phyloP scores from a whole-genome alignment of 352 stramenopile genomes.

The Globisporangium polare region DNA sequence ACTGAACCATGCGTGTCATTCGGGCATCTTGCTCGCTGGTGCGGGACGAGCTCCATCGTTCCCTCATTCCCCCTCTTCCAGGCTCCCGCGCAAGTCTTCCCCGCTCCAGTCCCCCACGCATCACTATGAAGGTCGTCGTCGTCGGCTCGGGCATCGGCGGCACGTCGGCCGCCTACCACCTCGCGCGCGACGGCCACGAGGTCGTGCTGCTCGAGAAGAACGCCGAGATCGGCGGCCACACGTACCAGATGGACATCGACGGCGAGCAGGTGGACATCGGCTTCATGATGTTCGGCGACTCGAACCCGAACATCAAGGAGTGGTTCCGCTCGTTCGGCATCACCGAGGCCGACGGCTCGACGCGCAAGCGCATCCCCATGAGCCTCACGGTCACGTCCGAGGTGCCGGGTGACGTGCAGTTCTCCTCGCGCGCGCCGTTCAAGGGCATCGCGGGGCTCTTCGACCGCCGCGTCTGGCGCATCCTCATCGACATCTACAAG shows the following conservation, averaged over 20 bases:
- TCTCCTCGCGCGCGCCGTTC: constrained; percentile 81
- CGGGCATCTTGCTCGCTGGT: not conserved
- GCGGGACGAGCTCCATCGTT: not conserved
- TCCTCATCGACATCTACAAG: constrained; percentile 84
- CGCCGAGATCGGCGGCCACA: constrained; percentile 73
- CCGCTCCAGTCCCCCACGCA: not conserved
- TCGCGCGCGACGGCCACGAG: constrained; percentile 82
- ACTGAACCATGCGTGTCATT: not conserved
- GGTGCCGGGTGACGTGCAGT: constrained; percentile 75
- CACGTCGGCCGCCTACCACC: constrained; percentile 79
- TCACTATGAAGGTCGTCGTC: constrained; percentile 79
- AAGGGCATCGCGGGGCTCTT: constrained; percentile 64
- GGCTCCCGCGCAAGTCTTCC: constrained; percentile 7
- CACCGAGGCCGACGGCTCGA: constrained; percentile 82
- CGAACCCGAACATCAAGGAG: constrained; percentile 89
- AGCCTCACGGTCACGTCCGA: constrained; percentile 84
- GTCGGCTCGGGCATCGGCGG: constrained; percentile 81
- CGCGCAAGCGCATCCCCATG: constrained; percentile 85
- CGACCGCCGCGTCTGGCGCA: constrained; percentile 73
- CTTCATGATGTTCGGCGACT: constrained; percentile 91
- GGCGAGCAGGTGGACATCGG: constrained; percentile 79
- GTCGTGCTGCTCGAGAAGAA: constrained; percentile 83
- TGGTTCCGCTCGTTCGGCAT: constrained; percentile 86
- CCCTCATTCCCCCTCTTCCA: constrained; percentile 14
- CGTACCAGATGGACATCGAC: constrained; percentile 87